Percentiles rank a stretch among this genome's conserved stretches.
These are phyloP conservation scores for Solanum etuberosum DNA, from an alignment of 257 asterid genomes.

Conservation along the genomic window DNA sequence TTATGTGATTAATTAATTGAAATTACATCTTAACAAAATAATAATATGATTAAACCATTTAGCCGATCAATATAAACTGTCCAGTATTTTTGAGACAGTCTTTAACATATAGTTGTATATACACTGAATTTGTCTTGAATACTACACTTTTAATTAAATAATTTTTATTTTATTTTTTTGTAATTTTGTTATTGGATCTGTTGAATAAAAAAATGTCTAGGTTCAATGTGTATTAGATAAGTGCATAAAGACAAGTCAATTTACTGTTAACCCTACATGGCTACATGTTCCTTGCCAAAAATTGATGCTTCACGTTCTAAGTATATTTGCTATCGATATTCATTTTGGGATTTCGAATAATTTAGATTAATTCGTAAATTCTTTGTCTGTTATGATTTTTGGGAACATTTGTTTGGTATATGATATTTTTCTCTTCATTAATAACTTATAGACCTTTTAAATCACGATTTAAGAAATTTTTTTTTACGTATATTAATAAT, in stretches of 20 bases:
- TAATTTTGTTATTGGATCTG: neutral
- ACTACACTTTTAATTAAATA: neutral
- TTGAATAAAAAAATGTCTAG: neutral
- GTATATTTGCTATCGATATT: neutral
- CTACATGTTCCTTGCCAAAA: neutral
- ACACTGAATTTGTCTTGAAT: neutral
- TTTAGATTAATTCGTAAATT: fast-evolving
- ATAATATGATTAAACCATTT: neutral
- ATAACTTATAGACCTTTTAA: neutral
- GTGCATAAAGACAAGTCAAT: neutral
- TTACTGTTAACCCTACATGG: neutral
- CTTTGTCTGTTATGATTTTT: neutral
- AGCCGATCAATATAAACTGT: neutral
- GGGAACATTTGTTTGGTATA: neutral
- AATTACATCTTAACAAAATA: neutral
- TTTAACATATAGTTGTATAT: neutral
- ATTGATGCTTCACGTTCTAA: neutral
- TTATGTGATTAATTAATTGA: neutral
- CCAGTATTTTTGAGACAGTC: neutral
- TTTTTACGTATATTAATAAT: neutral
- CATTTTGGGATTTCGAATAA: neutral
- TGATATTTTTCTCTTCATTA: neutral
- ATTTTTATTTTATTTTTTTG: neutral
- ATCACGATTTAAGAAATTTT: neutral
- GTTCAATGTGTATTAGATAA: neutral